phyloP scores from a whole-genome alignment of 129 eudicot genomes.

The Flaveria linearis region DNA sequence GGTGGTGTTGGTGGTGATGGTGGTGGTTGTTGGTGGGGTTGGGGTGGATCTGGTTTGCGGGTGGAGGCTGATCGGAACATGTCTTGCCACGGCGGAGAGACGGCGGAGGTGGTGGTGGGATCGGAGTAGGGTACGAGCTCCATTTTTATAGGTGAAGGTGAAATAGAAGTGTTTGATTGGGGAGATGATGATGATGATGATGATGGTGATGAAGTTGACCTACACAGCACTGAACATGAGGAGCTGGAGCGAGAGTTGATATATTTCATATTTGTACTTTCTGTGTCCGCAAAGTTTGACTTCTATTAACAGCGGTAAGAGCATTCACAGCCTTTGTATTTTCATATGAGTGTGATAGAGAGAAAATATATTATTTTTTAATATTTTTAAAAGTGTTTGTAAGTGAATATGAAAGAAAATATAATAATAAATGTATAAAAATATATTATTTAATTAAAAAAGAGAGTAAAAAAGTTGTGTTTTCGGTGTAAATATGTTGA shows the following conservation, averaged over 20 bases:
- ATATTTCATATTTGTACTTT: background rate
- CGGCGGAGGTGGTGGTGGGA: conserved; percentile 40
- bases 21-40: conserved; percentile 17
- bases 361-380: no score
- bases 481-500: no score
- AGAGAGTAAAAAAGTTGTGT: no score
- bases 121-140: conserved; percentile 83
- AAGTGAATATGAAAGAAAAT: no score
- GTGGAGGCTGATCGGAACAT: conserved; percentile 94
- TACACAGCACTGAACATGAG: background rate
- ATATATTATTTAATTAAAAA: no score
- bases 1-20: conserved; percentile 8
- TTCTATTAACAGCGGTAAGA: background rate
- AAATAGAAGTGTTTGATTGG: conserved; percentile 2
- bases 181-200: no score
- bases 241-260: background rate
- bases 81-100: conserved; percentile 81
- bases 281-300: conserved; percentile 23
- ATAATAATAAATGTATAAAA: no score
- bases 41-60: conserved; percentile 52
- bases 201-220: conserved; percentile 18
- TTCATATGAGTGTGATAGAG: no score
- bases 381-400: no score
- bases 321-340: no score
- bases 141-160: conserved; percentile 39